These are phyloP conservation scores for Henningerozyma blattae DNA, from an alignment of 805 yeast species.

Conservation along the genomic window DNA sequence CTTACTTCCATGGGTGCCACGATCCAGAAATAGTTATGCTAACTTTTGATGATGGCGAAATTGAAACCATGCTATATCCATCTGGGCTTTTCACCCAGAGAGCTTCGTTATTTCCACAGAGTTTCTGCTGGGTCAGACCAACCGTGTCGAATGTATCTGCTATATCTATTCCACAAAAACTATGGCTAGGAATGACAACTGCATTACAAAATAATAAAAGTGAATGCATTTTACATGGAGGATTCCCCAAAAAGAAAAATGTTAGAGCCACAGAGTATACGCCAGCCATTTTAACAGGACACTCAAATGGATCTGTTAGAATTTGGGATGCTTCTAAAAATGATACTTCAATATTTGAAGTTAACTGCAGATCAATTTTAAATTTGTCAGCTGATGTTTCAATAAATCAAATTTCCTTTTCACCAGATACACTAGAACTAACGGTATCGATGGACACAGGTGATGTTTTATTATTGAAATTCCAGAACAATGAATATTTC, in stretches of 20 bases:
- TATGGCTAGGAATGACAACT: conserved; percentile 27
- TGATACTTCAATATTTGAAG: conserved; percentile 46
- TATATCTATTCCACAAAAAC: conserved; percentile 43
- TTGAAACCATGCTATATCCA: conserved; percentile 50
- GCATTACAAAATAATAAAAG: conserved; percentile 23
- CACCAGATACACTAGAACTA: conserved; percentile 66
- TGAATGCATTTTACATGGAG: conserved; percentile 52
- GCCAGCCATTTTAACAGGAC: conserved; percentile 69
- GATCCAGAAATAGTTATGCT: conserved; percentile 58
- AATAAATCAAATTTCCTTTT: conserved; percentile 54
- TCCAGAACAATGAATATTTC: conserved; percentile 40
- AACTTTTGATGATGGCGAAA: conserved; percentile 48
- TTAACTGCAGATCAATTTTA: conserved; percentile 40
- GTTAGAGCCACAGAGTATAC: conserved; percentile 38
- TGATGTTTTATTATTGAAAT: conserved; percentile 64
- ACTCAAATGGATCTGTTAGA: conserved; percentile 71
- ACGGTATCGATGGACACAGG: conserved; percentile 59
- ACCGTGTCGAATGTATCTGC: conserved; percentile 46
- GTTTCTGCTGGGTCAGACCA: conserved; percentile 70
- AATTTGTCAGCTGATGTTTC: conserved; percentile 33
- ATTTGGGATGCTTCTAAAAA: conserved; percentile 76
- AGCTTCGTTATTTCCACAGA: conserved; percentile 62
- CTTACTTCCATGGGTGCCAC: conserved; percentile 71
- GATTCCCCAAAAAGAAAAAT: conserved; percentile 48
- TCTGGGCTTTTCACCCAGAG: conserved; percentile 38